These are phyloP conservation scores for Dissophora globulifera DNA, from an alignment of 192 early-diverging fungal genomes.

Conservation along the genomic window DNA sequence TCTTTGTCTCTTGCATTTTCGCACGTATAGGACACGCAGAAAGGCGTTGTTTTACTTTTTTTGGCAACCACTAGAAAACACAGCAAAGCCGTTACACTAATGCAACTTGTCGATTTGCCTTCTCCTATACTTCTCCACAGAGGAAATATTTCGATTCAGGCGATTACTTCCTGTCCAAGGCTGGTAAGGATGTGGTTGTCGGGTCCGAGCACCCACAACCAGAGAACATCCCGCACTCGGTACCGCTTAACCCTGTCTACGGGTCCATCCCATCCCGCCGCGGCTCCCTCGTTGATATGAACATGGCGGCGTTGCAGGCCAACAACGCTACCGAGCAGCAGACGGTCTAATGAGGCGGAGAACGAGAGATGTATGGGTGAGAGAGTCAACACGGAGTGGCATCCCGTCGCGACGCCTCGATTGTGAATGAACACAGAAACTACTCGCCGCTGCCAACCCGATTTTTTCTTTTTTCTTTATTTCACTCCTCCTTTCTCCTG, in stretches of 20 bases:
- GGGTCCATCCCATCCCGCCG: conserved; percentile 44
- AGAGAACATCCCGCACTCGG: conserved; percentile 87
- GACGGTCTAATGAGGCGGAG: conserved; percentile 35
- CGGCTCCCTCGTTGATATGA: conserved; percentile 40
- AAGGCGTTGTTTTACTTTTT: too few relatives aligned
- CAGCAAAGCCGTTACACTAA: too few relatives aligned
- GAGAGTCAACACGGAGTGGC: too few relatives aligned
- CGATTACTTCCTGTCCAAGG: conserved; percentile 96
- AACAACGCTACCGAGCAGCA: conserved; percentile 30
- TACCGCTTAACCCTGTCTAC: conserved; percentile 40
- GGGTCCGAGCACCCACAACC: conserved; percentile 93
- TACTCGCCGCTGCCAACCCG: too few relatives aligned
- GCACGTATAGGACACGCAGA: too few relatives aligned
- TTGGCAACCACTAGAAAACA: too few relatives aligned
- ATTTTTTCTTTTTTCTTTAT: too few relatives aligned
- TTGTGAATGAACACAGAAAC: background rate
- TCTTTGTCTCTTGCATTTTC: background rate
- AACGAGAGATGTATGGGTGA: too few relatives aligned
- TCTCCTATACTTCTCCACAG: conserved; percentile 57
- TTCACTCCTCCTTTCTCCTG: background rate
- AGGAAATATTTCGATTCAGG: conserved; percentile 99
- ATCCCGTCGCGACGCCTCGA: too few relatives aligned
- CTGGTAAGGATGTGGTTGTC: conserved; percentile 84
- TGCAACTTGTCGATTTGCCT: too few relatives aligned
- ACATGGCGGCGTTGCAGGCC: conserved; percentile 11